Base-by-base conservation (phyloP, 2,329 filamentous ascomycete genomes). In the Cercospora sesami region DNA sequence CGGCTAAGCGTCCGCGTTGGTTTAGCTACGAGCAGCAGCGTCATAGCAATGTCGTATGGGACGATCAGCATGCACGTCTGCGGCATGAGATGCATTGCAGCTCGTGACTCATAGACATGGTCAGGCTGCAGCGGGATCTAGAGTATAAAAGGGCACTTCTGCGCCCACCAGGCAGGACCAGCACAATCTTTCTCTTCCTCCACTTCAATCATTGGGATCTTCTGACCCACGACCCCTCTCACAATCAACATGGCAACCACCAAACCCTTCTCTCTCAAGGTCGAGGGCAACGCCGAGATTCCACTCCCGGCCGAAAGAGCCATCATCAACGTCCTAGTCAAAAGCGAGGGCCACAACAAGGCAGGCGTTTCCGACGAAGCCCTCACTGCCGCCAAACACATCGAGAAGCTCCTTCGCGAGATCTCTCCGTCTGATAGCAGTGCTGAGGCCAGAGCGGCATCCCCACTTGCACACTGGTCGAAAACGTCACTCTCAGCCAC, bases 281-380 rank as follows among this genome's bases (percentile, higher is more conserved):
- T 73, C 39, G 39, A 65, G 16, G 72, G 72, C 51, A 45, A 65
- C 14, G 67, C 72, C 4, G 66, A 65, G 31, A 70, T 74, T 18
- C 69, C 71, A 16, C 72, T 69, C n/a, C 64, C 65, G 12, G 71
- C 72, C 9, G 72, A 74, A 31, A 67, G 72, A 51, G 72, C 68
- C 31, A n/a, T 71, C 53, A 68, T 74, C 63, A 73, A 73, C 60
- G 67, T 74, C 57, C 39, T 57, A 21, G 70, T 74, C 21, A 58
- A 70, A 4, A 64, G 59, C 58, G 63, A 60, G 9, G 72, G 72
- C 16, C 53, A 18, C 36, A 68, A 74, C 62, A 72, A 73, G 33
- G 62, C 68, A 31, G 36, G 60, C n/a, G 70, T 73, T 42, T 71
- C 70, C 9, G 69, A 70, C 55, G 65, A 70, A 63, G 72, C 72